Conservation (phyloP, 2,329 filamentous ascomycete species). For the Paraconiothyrium sp. region DNA sequence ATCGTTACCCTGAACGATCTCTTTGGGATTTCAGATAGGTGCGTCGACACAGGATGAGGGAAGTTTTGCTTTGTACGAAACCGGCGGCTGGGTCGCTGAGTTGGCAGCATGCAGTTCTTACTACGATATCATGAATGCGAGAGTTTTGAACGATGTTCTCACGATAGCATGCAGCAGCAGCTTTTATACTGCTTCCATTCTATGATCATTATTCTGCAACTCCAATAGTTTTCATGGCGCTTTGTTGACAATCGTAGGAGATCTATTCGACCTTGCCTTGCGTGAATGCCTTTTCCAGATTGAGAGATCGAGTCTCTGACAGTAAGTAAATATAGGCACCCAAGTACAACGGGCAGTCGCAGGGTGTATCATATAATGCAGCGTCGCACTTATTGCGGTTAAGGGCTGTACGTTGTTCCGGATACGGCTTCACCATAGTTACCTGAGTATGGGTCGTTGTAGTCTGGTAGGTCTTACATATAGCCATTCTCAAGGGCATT, state of each 20-base stretch:
- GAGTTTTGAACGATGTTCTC: not conserved
- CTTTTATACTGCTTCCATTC: too few relatives aligned
- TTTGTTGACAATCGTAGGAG: too few relatives aligned
- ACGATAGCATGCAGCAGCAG: too few relatives aligned
- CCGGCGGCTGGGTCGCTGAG: constrained; percentile 10
- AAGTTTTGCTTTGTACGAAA: constrained; percentile 4
- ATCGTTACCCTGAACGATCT: constrained; percentile 15
- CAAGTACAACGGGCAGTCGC: not conserved
- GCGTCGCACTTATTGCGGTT: not conserved
- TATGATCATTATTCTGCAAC: too few relatives aligned
- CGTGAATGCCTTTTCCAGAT: too few relatives aligned
- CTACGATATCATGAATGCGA: constrained; percentile 14
- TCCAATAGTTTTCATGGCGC: too few relatives aligned
- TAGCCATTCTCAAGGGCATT: not conserved
- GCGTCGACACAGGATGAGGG: constrained; percentile 7
- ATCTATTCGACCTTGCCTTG: too few relatives aligned
- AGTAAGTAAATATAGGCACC: too few relatives aligned
- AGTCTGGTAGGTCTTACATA: not conserved
- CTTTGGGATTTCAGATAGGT: constrained; percentile 11
- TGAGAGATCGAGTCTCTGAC: too few relatives aligned
- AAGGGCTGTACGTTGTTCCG: not conserved
- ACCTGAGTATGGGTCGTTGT: not conserved
- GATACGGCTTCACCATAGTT: not conserved
- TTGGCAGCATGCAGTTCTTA: constrained; percentile 9
- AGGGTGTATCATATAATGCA: not conserved